Conservation (phyloP, 83 land plant genomes). For the Picea abies region DNA sequence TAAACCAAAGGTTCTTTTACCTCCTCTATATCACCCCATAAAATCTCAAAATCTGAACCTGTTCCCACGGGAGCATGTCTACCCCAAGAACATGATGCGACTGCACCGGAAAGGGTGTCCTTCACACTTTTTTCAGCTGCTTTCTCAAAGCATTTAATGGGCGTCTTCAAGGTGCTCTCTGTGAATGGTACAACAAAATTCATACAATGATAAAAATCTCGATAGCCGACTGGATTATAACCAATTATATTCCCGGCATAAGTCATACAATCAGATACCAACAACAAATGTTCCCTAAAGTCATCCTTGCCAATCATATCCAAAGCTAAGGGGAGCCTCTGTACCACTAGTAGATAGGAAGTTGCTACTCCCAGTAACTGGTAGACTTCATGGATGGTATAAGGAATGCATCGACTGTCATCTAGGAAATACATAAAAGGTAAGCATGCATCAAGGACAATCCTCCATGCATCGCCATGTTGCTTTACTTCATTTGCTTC, state of each 20-base stretch:
- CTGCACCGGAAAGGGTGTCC: constrained; percentile 53
- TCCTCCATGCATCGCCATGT: constrained; percentile 70
- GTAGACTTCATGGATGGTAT: constrained; percentile 58
- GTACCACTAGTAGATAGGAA: constrained; percentile 60
- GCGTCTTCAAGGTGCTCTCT: constrained; percentile 63
- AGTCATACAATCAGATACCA: constrained; percentile 62
- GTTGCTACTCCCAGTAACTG: constrained; percentile 61
- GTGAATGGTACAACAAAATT: constrained; percentile 66
- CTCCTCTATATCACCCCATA: constrained; percentile 34
- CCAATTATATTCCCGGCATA: constrained; percentile 60
- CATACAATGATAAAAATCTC: constrained; percentile 41
- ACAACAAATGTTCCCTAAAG: constrained; percentile 55
- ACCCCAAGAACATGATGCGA: constrained; percentile 73
- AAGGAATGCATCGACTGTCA: constrained; percentile 53
- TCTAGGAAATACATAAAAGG: constrained; percentile 60
- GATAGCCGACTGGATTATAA: constrained; percentile 53
- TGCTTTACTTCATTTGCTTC: constrained; percentile 38
- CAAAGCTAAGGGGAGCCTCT: constrained; percentile 60
- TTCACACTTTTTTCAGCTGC: constrained; percentile 61
- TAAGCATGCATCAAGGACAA: constrained; percentile 50
- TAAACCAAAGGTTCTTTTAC: background rate
- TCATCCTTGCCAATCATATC: constrained; percentile 56
- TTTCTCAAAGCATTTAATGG: constrained; percentile 63
- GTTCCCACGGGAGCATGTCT: constrained; percentile 65
- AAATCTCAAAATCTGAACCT: constrained; percentile 52